Base-by-base conservation (phyloP, 75 land plant genomes). In the Cupressus sempervirens region DNA sequence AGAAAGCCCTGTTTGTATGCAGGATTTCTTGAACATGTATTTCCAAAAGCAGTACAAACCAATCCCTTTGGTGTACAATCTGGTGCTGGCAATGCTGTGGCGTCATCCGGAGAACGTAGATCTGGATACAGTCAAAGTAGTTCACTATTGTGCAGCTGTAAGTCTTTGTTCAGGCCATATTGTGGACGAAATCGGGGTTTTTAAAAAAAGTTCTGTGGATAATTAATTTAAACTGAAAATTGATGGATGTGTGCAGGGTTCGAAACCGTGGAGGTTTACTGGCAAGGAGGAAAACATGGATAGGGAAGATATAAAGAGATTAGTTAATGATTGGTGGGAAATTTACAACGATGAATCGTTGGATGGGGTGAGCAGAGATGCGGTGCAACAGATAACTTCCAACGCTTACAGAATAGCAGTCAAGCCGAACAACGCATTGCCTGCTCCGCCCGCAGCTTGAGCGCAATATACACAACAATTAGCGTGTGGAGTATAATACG, bases 231-330 rank as follows among this genome's bases (percentile, higher is more conserved):
- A n/a, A n/a, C 81, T 41, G 26, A 62, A 48, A 8, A 48, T 48
- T 10, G 79, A 15, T 36, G 50, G 10, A 48, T 48, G 50, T 38
- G 75, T 35, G 58, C 88, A 93, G 94, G 94, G 94, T 15, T 93
- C 92, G 30, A 93, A 93, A 85, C 94, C 92, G 48, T 93, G 94
- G 94, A 86, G 91, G 82, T 93, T 85, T 86, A 93, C 90, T 6
- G 94, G 94, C 5, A 67, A 93, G 52, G 94, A 91, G 75, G 92
- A 84, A 35, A 91, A 93, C 89, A 93, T 93, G 94, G 88, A 93
- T 20, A 90, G 92, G 81, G 92, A 93, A 48, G 92, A 91, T 81
- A 86, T 93, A 65, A 93, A 91, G 86, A 84, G 74, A 87, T 83
- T 93, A 20, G 92, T 93, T 83, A 41, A 85, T 38, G 91, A 91